Evolutionary conservation across 805 yeast genomes (phyloP).

Genomic region (Kazachstania bromeliacearum): DNA sequence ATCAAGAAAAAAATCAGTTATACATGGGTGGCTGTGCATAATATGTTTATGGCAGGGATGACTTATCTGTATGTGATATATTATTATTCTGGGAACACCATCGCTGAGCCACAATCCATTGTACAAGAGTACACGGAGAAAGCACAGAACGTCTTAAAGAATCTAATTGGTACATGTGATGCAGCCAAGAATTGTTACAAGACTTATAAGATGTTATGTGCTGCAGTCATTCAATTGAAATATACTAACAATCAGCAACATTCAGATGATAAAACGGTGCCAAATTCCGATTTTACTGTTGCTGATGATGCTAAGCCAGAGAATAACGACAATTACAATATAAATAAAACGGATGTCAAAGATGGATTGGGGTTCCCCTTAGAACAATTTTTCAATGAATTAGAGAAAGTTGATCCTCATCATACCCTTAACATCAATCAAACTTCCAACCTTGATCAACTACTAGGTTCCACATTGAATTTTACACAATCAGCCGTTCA

Average conservation of each 20-base stretch:
- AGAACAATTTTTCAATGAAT: conserved; percentile 40
- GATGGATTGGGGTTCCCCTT: conserved; percentile 16
- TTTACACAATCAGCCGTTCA: too few species aligned
- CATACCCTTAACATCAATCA: not conserved
- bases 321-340: not conserved
- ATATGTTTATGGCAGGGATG: conserved; percentile 81
- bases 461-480: too few species aligned
- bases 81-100: conserved; percentile 53
- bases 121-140: conserved; percentile 40
- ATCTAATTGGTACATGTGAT: conserved; percentile 61
- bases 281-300: not conserved
- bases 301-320: too few species aligned
- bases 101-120: conserved; percentile 38
- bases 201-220: conserved; percentile 60
- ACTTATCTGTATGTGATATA: conserved; percentile 72
- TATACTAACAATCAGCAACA: conserved; percentile 27
- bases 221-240: conserved; percentile 57
- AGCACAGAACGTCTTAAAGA: conserved; percentile 49
- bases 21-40: conserved; percentile 91
- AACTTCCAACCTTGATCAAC: too few species aligned
- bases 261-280: not conserved
- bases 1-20: conserved; percentile 57
- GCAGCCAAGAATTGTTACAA: conserved; percentile 68
- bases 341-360: not conserved
- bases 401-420: conserved; percentile 27